Percentiles rank a stretch among this genome's conserved stretches.
Evolutionary conservation across 2,329 filamentous ascomycete species (phyloP).

Genomic region (Dactylonectria macrodidyma): DNA sequence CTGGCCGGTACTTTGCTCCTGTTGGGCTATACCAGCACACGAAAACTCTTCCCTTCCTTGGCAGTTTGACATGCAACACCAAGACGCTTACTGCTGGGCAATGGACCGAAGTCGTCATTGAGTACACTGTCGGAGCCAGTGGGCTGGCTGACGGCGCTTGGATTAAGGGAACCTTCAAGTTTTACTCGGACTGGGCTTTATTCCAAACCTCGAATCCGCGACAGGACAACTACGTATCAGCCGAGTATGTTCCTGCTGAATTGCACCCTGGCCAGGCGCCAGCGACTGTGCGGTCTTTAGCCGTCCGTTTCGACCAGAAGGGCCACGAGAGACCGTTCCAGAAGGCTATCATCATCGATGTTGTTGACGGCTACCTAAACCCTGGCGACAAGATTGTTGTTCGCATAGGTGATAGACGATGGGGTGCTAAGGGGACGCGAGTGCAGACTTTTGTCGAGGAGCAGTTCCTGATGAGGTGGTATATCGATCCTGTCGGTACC

Average conservation of each 20-base stretch:
- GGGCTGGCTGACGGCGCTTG: conserved; percentile 48
- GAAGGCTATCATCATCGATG: conserved; percentile 55
- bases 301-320: conserved; percentile 56
- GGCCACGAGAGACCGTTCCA: conserved; percentile 56
- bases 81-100: conserved; percentile 45
- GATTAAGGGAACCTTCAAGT: conserved; percentile 58
- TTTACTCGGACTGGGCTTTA: conserved; percentile 55
- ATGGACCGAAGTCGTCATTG: conserved; percentile 49
- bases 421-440: conserved; percentile 50
- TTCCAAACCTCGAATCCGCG: conserved; percentile 52
- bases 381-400: conserved; percentile 53
- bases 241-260: conserved; percentile 48
- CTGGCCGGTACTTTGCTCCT: conserved; percentile 48
- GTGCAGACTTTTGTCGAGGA: conserved; percentile 55
- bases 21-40: conserved; percentile 47
- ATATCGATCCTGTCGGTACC: conserved; percentile 55
- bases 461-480: conserved; percentile 53
- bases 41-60: conserved; percentile 50
- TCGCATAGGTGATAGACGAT: conserved; percentile 52
- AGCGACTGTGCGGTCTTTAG: conserved; percentile 52
- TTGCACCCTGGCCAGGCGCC: conserved; percentile 49
- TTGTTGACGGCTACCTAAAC: conserved; percentile 55
- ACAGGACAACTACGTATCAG: conserved; percentile 52
- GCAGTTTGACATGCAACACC: conserved; percentile 44
- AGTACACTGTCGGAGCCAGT: conserved; percentile 48